phyloP scores from a whole-genome alignment of 345 rosid species.

The Luvunga scandens region DNA sequence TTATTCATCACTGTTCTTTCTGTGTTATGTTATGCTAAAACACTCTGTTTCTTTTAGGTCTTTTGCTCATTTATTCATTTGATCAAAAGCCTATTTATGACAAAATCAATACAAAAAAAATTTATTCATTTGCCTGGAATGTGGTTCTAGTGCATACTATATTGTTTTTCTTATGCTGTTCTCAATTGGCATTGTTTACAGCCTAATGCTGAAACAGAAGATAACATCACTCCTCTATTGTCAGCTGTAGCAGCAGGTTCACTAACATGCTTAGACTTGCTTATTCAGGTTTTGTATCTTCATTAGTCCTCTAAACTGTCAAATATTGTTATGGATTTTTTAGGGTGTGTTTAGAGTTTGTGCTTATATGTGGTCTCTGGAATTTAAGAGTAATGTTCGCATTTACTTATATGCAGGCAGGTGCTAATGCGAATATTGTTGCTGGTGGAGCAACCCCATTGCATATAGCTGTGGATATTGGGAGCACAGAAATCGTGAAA shows the following conservation, averaged over 20 bases:
- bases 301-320: background rate
- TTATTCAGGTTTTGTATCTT: conserved; percentile 63
- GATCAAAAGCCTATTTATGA: background rate
- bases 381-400: background rate
- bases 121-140: background rate
- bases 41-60: background rate
- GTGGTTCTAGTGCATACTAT: background rate
- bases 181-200: conserved; percentile 32
- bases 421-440: conserved; percentile 67
- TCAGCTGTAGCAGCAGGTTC: conserved; percentile 96
- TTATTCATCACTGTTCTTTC: background rate
- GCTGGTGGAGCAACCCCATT: conserved; percentile 94
- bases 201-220: conserved; percentile 91
- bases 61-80: background rate
- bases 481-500: conserved; percentile 59
- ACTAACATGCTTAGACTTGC: conserved; percentile 60
- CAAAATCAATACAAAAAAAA: background rate
- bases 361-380: background rate
- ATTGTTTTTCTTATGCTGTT: background rate
- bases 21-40: background rate
- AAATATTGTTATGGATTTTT: background rate
- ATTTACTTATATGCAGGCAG: conserved; percentile 53
- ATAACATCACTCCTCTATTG: conserved; percentile 71
- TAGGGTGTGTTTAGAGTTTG: background rate
- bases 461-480: conserved; percentile 87